Evolutionary conservation across 306 rosid species (phyloP), one percentile per base, ranked within the genome.

Genomic region (Bauhinia variegata): DNA sequence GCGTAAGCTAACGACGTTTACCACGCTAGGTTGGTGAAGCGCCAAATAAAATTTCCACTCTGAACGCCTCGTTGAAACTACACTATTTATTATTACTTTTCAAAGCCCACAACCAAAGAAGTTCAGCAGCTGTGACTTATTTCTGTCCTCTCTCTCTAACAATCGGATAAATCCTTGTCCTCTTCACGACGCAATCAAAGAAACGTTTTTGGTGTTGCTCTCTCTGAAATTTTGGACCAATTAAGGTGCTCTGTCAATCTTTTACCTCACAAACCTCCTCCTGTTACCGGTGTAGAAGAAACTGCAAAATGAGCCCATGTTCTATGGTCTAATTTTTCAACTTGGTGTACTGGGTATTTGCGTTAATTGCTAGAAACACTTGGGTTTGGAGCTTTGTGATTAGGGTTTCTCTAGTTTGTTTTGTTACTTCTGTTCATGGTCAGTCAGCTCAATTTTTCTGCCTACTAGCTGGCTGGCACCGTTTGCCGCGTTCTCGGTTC

Each of bases 1-100:
- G 53, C 60, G n/a, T 34, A 71, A 71, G 75, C 47, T 52, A 71
- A 61, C 61, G 1, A 50, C 41, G 67, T 46, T 58, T 36, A 16
- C 67, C n/a, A 5, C 57, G 38, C 32, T 32, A 6, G 31, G 60
- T 49, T 33, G 61, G 36, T 71, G 55, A 49, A 47, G 17, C 8
- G 19, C 8, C 19, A 47, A n/a, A 47, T 47, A 14, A 42, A n/a
- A 9, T 47, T 41, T 11, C 47, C 4, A n/a, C 4, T 4, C n/a
- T n/a, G 14, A 13, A 13, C 52, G 17, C 41, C 41, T 36, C 0
- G 5, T 5, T 8, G 9, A 36, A 36, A 5, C 41, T 36, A 2
- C 41, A 1, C 41, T 8, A 36, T n/a, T n/a, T n/a, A n/a, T 36
- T 36, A 36, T 2, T 36, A 47, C 52, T 38, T 57, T 13, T 28